These are phyloP conservation scores for Trichoderma oligosporum DNA, from an alignment of 2,329 filamentous ascomycete species.

Conservation along the genomic window DNA sequence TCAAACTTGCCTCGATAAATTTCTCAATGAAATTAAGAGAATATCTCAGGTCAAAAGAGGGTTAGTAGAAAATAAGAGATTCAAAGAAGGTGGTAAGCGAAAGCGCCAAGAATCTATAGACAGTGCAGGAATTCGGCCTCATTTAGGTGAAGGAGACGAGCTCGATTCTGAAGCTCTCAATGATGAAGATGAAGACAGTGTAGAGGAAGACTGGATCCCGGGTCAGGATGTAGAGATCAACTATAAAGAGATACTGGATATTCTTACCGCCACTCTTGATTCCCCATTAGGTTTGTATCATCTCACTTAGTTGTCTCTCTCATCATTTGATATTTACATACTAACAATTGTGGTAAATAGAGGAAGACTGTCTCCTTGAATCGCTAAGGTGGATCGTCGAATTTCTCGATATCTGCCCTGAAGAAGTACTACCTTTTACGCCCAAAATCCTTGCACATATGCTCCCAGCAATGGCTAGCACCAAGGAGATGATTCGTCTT, in stretches of 20 bases:
- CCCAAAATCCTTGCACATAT: constrained; percentile 89
- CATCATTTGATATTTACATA: not conserved
- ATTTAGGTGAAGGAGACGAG: constrained; percentile 58
- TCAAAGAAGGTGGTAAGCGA: constrained; percentile 61
- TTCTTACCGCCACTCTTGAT: constrained; percentile 83
- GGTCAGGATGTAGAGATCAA: constrained; percentile 96
- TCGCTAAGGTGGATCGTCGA: constrained; percentile 92
- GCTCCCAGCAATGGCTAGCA: constrained; percentile 88
- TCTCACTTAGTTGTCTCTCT: not conserved
- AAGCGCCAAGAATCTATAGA: constrained; percentile 69
- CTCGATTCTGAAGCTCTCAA: constrained; percentile 54
- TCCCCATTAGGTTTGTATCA: constrained; percentile 65
- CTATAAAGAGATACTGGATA: constrained; percentile 85
- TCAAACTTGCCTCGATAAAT: constrained; percentile 81
- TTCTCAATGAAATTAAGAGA: constrained; percentile 88
- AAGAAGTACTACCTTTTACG: constrained; percentile 92
- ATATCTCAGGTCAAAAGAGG: constrained; percentile 91
- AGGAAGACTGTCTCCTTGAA: constrained; percentile 88
- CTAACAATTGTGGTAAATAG: constrained; percentile 42
- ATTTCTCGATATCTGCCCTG: constrained; percentile 95
- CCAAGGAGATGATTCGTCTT: constrained; percentile 81
- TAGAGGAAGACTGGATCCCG: constrained; percentile 92
- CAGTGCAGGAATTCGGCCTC: constrained; percentile 56
- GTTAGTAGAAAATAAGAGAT: constrained; percentile 79
- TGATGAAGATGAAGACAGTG: constrained; percentile 58